Base-by-base conservation (phyloP, 345 rosid genomes). In the Acer yangbiense region DNA sequence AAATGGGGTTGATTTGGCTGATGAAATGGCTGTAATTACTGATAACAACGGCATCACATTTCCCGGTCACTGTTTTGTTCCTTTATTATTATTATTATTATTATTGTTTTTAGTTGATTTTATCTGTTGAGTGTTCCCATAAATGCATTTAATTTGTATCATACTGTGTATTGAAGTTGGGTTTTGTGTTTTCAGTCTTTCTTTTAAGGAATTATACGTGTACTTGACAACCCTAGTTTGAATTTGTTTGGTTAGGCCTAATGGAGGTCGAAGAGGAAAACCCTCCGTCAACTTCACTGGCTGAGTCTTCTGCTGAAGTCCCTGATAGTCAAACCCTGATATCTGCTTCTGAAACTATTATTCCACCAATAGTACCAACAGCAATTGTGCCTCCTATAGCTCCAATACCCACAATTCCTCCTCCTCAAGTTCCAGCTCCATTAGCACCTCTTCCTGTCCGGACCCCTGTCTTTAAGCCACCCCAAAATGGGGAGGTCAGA, bases 191-290 rank as follows among this genome's bases (percentile, higher is more conserved):
- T 57, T 50, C 9, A 9, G 10, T 9, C 29, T 14, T 25, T 50
- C 39, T 14, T 69, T 11, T 14, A 54, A 60, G 27, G 2, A 60
- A 60, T 58, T 6, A 1, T 17, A 17, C 8, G 64, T 21, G 23
- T 60, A 58, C 10, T 60, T 20, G 64, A 60, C 2, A 60, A 60
- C 64, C 39, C 12, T 54, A 2, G 58, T 18, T 55, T 13, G 32
- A 29, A 20, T 18, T 29, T 64, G 17, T 64, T 23, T 32, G n/a
- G 8, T 46, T 58, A 80, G 88, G 84, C 70, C 66, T 72, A 74
- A 95, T 95, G 98, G 93, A 80, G 44, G 81, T 86, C n/a, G 91
- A 88, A 55, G 93, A 90, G 69, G 92, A 90, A 77, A 84, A 78
- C 63, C 73, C 66, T 7, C 68, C 82, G 23, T 82, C 87, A 72